phyloP scores from a whole-genome alignment of 2,329 filamentous ascomycete species.

The Hymenoscyphus repandus region DNA sequence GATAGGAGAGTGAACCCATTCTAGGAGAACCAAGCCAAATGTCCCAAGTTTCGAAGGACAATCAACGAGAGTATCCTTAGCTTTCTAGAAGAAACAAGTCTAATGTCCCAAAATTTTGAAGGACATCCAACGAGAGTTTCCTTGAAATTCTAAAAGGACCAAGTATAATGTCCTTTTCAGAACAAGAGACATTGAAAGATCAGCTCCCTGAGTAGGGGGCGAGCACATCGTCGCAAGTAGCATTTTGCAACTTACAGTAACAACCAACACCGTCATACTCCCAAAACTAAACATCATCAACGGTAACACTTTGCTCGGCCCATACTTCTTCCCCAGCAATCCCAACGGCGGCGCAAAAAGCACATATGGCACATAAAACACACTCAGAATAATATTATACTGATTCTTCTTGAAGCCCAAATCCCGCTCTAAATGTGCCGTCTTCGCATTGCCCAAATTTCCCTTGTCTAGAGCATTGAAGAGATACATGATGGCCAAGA shows the following conservation, averaged over 20 bases:
- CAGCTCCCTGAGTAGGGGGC: too few species aligned
- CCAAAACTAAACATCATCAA: conserved; percentile 67
- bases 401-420: conserved; percentile 56
- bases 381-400: conserved; percentile 64
- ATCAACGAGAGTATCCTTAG: too few species aligned
- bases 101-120: too few species aligned
- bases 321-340: conserved; percentile 65
- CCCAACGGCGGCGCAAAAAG: conserved; percentile 59
- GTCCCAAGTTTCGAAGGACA: too few species aligned
- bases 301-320: conserved; percentile 58
- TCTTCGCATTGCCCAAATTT: conserved; percentile 53
- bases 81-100: too few species aligned
- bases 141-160: too few species aligned
- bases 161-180: too few species aligned
- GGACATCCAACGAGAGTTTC: too few species aligned
- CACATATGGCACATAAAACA: conserved; percentile 74
- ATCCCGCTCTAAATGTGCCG: conserved; percentile 37
- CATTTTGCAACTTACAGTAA: conserved; percentile 7
- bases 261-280: conserved; percentile 48
- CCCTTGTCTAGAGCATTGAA: conserved; percentile 46
- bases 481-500: conserved; percentile 49
- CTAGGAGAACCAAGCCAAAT: neutral
- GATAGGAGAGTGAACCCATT: neutral
- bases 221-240: too few species aligned
- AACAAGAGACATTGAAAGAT: too few species aligned